These are phyloP conservation scores for Colletotrichum lindemuthianum DNA, from an alignment of 2,329 filamentous ascomycete species.

Conservation along the genomic window DNA sequence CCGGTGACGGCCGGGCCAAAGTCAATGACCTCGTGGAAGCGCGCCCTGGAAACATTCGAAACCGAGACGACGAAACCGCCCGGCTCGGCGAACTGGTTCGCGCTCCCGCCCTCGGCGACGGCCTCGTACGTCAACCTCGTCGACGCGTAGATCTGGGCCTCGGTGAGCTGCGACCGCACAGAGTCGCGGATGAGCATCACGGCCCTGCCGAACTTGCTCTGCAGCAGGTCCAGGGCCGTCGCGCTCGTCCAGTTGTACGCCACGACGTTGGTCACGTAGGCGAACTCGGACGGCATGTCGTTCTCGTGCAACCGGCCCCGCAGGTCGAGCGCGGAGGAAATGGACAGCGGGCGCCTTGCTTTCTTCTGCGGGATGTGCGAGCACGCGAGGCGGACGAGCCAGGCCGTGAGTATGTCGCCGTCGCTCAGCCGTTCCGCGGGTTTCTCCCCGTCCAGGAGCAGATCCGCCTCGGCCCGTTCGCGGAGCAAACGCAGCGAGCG, in stretches of 20 bases:
- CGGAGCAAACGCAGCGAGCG: conserved; percentile 3
- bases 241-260: conserved; percentile 31
- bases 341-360: not conserved
- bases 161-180: conserved; percentile 15
- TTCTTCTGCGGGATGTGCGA: not conserved
- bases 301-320: conserved; percentile 18
- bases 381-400: conserved; percentile 24
- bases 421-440: conserved; percentile 1
- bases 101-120: conserved; percentile 28
- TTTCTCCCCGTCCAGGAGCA: not conserved
- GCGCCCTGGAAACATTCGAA: conserved; percentile 25
- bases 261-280: conserved; percentile 25
- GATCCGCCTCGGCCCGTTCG: conserved; percentile 10
- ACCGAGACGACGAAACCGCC: conserved; percentile 24
- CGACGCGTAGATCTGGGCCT: conserved; percentile 25
- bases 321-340: conserved; percentile 29
- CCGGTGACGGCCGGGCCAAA: conserved; percentile 18
- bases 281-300: conserved; percentile 12
- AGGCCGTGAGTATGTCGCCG: conserved; percentile 28
- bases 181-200: conserved; percentile 14
- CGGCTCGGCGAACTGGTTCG: conserved; percentile 27
- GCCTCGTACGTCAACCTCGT: conserved; percentile 23
- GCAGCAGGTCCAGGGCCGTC: not conserved
- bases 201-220: conserved; percentile 14
- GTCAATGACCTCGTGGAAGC: conserved; percentile 30